These are phyloP conservation scores for Leishmania martiniquensis DNA, from an alignment of 208 protist genomes.

Conservation along the genomic window DNA sequence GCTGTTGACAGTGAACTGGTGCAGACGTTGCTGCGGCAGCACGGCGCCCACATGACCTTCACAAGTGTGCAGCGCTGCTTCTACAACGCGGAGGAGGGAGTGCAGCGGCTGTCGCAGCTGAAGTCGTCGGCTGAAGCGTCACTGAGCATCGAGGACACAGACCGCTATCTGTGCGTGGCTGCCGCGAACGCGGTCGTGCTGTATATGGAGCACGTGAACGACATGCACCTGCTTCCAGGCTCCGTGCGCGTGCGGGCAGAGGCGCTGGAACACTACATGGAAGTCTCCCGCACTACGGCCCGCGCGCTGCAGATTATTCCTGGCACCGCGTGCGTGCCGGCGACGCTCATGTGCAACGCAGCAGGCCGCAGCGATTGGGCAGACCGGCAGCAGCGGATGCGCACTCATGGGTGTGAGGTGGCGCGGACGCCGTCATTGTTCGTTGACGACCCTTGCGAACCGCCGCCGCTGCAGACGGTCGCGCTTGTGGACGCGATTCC, in stretches of 20 bases:
- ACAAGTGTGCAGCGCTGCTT: conserved; percentile 75
- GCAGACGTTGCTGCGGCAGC: conserved; percentile 62
- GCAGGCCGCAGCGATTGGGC: neutral
- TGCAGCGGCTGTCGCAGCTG: conserved; percentile 56
- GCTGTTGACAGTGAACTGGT: conserved; percentile 54
- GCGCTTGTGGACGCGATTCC: conserved; percentile 69
- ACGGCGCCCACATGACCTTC: conserved; percentile 64
- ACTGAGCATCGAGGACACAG: conserved; percentile 53
- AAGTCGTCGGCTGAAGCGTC: conserved; percentile 44
- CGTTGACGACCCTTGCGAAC: neutral
- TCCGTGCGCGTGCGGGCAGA: conserved; percentile 70
- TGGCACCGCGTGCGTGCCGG: conserved; percentile 3
- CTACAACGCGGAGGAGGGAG: conserved; percentile 71
- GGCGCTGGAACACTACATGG: conserved; percentile 72
- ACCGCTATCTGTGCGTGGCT: conserved; percentile 82
- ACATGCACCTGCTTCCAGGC: conserved; percentile 68
- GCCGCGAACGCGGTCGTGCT: conserved; percentile 76
- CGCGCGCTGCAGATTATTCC: conserved; percentile 68
- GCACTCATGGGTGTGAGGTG: neutral
- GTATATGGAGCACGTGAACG: conserved; percentile 76
- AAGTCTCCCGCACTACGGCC: conserved; percentile 62
- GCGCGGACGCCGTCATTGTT: neutral
- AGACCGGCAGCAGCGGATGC: neutral
- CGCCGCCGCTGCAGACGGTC: conserved; percentile 12
- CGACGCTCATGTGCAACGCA: neutral